Base-by-base conservation (phyloP, 176 grass and related monocot species). In the Bromus sterilis region DNA sequence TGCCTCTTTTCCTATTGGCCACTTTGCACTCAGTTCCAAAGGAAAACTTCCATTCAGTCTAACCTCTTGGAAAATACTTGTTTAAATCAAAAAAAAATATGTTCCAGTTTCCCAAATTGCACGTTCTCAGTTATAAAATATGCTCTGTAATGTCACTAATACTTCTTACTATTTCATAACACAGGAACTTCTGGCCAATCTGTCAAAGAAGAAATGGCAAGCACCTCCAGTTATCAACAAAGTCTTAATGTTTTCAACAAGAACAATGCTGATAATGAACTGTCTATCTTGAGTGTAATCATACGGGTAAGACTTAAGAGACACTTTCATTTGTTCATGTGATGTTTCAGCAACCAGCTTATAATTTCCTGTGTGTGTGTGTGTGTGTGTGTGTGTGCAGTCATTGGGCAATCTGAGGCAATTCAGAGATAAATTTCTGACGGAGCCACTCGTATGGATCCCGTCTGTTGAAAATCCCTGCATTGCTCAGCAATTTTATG, bases 401-500 rank as follows among this genome's bases (percentile, higher is more conserved):
- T 42, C 79, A 41, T 57, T 81, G 24, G 57, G 65, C 65, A 31
- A 42, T 51, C 67, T 81, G 65, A 42, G 65, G 16, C 26, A 13
- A 56, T 56, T 80, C n/a, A 56, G 48, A 56, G 33, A 56, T 70
- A 36, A n/a, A 5, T 12, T 80, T 80, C 46, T 80, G 56, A 56
- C 5, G 15, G 33, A 7, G 35, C 64, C 32, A 56, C 16, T 66
- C 56, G 44, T 2, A 21, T 56, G 78, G 31, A 55, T 68, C 31
- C 9, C 4, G 14, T 28, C n/a, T 9, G 62, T n/a, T 10, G 60
- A 79, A 2, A 31, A 24, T 23, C 9, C 11, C 60, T 66, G 60
- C 42, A 79, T 51, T 10, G 41, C 60, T 49, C 40, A 66, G 3
- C 3, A 25, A 35, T 35, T 79, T 24, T 66, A 66, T 51, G 42